Evolutionary conservation across 1,284 basidiomycete species (phyloP).

Genomic region (Sphagnurus paluster): DNA sequence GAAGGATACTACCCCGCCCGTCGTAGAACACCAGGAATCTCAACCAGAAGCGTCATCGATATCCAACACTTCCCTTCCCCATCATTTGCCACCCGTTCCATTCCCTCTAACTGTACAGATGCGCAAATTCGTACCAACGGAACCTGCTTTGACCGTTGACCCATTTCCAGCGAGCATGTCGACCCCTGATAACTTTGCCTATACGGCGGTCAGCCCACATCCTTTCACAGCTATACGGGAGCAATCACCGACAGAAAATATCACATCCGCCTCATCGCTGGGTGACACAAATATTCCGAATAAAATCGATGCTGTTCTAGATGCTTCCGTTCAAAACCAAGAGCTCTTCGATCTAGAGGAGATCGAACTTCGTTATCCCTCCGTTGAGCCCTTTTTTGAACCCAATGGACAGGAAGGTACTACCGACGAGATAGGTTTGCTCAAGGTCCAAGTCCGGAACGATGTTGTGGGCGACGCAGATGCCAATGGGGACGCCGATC

Average conservation of each 20-base stretch:
- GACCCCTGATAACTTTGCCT: constrained; percentile 28
- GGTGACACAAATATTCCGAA: too few species aligned
- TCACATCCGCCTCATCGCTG: too few species aligned
- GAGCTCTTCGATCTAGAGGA: constrained; percentile 11
- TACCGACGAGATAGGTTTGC: constrained; percentile 8
- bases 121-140: constrained; percentile 28
- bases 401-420: background rate
- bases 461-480: constrained; percentile 25
- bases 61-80: background rate
- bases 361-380: constrained; percentile 24
- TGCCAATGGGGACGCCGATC: constrained; percentile 36
- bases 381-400: too few species aligned
- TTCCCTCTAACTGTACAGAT: constrained; percentile 18
- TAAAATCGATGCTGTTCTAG: constrained; percentile 1
- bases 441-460: constrained; percentile 8
- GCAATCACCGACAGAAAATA: too few species aligned
- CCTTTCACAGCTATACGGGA: too few species aligned
- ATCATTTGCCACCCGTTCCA: constrained; percentile 1
- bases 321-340: constrained; percentile 2
- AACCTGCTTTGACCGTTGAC: constrained; percentile 35
- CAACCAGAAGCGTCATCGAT: background rate
- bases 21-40: background rate
- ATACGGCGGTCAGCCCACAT: constrained; percentile 15
- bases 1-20: background rate
- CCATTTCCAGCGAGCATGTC: constrained; percentile 44